Evolutionary conservation across 371 early-diverging fungal genomes (phyloP).

Genomic region (Nematocida sp.): DNA sequence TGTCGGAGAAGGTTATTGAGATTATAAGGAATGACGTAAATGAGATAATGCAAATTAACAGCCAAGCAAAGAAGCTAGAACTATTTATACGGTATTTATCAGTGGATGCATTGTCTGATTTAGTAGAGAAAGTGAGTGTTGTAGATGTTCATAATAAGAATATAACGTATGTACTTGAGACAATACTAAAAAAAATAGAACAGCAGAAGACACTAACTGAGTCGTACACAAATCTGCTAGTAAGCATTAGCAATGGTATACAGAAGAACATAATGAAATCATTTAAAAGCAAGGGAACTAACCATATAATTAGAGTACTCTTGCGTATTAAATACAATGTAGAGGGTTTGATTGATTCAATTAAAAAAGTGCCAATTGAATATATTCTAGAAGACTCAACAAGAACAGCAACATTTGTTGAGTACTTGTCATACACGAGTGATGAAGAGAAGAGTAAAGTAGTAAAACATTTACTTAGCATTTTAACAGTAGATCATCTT

Average conservation of each 20-base stretch:
- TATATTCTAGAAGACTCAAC: slow-evolving; percentile 37
- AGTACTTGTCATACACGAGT: slow-evolving; percentile 34
- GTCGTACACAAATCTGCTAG: background rate
- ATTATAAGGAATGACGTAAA: background rate
- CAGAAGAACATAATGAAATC: slow-evolving; percentile 17
- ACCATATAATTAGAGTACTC: slow-evolving; percentile 45
- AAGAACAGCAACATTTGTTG: slow-evolving; percentile 20
- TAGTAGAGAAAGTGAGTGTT: slow-evolving; percentile 9
- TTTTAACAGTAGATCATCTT: slow-evolving; percentile 9
- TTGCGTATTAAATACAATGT: background rate
- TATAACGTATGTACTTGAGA: slow-evolving; percentile 44
- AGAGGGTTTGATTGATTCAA: background rate
- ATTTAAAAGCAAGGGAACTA: slow-evolving; percentile 50
- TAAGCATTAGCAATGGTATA: background rate
- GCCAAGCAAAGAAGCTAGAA: slow-evolving; percentile 34
- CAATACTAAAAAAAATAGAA: slow-evolving; percentile 26
- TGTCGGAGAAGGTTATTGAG: slow-evolving; percentile 3
- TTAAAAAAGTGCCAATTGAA: slow-evolving; percentile 5
- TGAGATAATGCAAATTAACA: background rate
- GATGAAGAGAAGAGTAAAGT: slow-evolving; percentile 25
- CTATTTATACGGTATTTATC: slow-evolving; percentile 13
- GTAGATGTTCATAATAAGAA: slow-evolving; percentile 32
- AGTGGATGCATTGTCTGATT: background rate
- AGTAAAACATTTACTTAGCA: slow-evolving; percentile 21
- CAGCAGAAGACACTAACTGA: slow-evolving; percentile 3